Evolutionary conservation across 192 early-diverging fungal genomes (phyloP).

Genomic region (Coemansia sp.): DNA sequence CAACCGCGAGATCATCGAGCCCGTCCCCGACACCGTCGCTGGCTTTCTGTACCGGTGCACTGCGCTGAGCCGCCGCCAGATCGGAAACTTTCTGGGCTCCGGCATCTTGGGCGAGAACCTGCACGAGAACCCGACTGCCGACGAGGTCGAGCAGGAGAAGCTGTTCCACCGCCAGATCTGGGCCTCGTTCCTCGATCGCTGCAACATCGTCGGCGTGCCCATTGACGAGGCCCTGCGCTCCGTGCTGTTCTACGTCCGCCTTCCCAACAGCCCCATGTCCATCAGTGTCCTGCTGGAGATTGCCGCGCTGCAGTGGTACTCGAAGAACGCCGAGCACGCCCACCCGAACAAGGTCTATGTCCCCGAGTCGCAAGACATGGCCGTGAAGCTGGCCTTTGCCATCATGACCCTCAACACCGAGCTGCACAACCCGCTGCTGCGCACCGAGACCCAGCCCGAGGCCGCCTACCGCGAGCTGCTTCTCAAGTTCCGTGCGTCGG

Average conservation of each 20-base stretch:
- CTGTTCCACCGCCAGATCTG: conserved; percentile 51
- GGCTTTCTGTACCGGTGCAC: conserved; percentile 54
- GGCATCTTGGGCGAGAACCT: conserved; percentile 51
- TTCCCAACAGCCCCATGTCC: conserved; percentile 39
- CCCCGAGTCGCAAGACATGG: conserved; percentile 50
- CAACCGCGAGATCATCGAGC: conserved; percentile 47
- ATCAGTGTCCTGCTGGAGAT: conserved; percentile 51
- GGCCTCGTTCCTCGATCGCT: conserved; percentile 49
- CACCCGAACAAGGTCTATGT: conserved; percentile 25
- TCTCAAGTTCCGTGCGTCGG: conserved; percentile 50
- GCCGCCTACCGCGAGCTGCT: conserved; percentile 42
- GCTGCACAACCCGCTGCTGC: conserved; percentile 53
- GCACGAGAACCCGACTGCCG: conserved; percentile 41
- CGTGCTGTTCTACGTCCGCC: conserved; percentile 46
- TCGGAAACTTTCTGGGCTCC: conserved; percentile 44
- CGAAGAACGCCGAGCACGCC: conserved; percentile 30
- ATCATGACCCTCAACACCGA: conserved; percentile 55
- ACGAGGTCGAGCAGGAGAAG: conserved; percentile 51
- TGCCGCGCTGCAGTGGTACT: conserved; percentile 49
- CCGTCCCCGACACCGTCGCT: conserved; percentile 40
- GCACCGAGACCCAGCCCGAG: conserved; percentile 37
- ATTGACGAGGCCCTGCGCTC: conserved; percentile 54
- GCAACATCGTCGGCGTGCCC: conserved; percentile 46
- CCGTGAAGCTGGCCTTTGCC: conserved; percentile 51
- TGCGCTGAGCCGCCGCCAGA: conserved; percentile 51